These are phyloP conservation scores for Lactifluus piperatus DNA, from an alignment of 768 basidiomycete species.

Conservation along the genomic window DNA sequence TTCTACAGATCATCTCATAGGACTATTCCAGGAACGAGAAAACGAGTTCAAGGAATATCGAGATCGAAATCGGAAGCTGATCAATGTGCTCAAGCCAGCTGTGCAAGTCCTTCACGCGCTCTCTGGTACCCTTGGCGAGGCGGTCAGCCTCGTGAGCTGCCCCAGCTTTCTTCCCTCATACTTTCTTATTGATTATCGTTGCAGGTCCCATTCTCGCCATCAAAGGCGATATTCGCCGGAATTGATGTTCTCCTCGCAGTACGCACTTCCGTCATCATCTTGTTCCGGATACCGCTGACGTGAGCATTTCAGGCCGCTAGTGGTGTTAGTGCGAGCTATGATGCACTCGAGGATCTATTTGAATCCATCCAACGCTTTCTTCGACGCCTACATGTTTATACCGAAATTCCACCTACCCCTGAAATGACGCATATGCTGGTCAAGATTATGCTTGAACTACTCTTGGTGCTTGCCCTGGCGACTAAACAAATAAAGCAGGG, in stretches of 20 bases:
- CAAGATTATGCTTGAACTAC: not conserved
- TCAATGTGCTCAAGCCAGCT: not conserved
- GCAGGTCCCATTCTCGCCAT: not conserved
- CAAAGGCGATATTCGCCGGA: slow-evolving; percentile 4
- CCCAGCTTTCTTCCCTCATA: not conserved
- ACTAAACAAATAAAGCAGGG: not conserved
- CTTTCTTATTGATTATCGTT: not conserved
- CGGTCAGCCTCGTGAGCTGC: not conserved
- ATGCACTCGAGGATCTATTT: not conserved
- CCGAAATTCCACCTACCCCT: not conserved
- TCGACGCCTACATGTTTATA: not conserved
- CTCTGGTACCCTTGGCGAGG: not conserved
- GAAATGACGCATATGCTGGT: not conserved
- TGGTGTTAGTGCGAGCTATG: not conserved
- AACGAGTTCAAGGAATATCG: slow-evolving; percentile 7
- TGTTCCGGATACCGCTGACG: not conserved
- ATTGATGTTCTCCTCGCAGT: not conserved
- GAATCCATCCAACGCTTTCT: not conserved
- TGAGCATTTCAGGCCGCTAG: not conserved
- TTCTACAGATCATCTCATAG: not conserved
- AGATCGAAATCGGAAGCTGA: slow-evolving; percentile 2
- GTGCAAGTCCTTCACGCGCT: not conserved
- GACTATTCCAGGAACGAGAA: not conserved
- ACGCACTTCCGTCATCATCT: not conserved
- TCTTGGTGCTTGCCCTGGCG: not conserved